A percentile compares a stretch with the other conserved stretches of the same genome.
Conservation (phyloP, 106 monocot genomes). For the Dioscorea dumetorum region DNA sequence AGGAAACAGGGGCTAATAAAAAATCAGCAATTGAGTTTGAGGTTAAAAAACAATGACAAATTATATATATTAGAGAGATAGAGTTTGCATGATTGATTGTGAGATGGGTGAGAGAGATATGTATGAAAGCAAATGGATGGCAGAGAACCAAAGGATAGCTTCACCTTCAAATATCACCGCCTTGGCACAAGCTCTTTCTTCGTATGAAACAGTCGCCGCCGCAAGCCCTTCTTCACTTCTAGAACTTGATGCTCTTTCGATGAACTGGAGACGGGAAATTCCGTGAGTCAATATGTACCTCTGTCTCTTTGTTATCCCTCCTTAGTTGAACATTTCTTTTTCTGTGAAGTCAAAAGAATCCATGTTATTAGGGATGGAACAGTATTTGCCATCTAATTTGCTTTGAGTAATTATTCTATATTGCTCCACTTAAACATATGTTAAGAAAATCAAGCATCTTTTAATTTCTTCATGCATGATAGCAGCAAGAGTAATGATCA, state of each 20-base stretch:
- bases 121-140: not conserved
- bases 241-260: not conserved
- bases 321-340: not conserved
- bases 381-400: too few species aligned
- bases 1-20: too few species aligned
- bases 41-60: too few species aligned
- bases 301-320: not conserved
- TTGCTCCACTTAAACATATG: too few species aligned
- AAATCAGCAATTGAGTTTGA: too few species aligned
- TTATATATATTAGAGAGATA: too few species aligned
- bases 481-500: not conserved
- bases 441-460: not conserved
- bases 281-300: not conserved
- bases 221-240: not conserved
- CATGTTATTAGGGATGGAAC: not conserved
- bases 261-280: not conserved
- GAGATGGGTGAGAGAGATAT: not conserved
- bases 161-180: not conserved
- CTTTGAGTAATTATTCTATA: too few species aligned
- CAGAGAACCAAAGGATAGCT: not conserved
- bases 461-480: not conserved
- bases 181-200: not conserved
- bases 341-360: not conserved
- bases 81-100: not conserved
- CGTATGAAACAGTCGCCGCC: not conserved